Base-by-base conservation (phyloP, 2,329 filamentous ascomycete species). In the Apiospora malaysiana region DNA sequence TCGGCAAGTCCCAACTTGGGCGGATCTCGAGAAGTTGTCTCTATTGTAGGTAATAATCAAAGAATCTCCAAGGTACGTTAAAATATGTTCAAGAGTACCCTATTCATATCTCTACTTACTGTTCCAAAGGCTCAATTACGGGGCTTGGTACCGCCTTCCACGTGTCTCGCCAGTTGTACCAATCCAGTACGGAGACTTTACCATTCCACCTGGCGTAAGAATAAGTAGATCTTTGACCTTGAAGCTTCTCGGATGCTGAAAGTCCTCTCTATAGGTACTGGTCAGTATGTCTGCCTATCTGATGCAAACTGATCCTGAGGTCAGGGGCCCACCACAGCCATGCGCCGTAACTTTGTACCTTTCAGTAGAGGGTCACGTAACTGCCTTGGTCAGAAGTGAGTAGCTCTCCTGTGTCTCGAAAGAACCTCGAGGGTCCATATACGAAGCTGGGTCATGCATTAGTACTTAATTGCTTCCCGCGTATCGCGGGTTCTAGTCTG, bases 261-360 rank as follows among this genome's bases (percentile, higher is more conserved):
- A 23, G 3, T 23, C 16, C 14, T 51, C 7, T 2, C 27, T 47
- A 4, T 5, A 51, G 47, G 47, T 51, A 0, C 79, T 82, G 0
- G 77, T 85, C 4, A 77, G 80, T 37, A 82, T 83, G 80, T 80
- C 81, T 2, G 77, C 78, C 18, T 76, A 79, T 25, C 73, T 72
- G 25, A 70, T 79, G 63, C 75, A 77, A 49, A 75, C 70, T 27
- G 74, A 79, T 56, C 72, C 76, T 21, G 10, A 25, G 1, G 47
- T 78, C 72, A 59, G 7, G 56, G 70, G 14, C 45, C 69, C 7
- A 37, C 51, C 16, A 70, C 71, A 5, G 40, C 6, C 12, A 72
- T 75, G 70, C 56, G 68, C 9, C 25, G 68, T 46, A 74, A 70
- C 45, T 71, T 46, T 6, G 74, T 75, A 1, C 71, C 73, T 2